Evolutionary conservation across 1,284 basidiomycete genomes (phyloP).

Genomic region (Microbotryum intermedium): DNA sequence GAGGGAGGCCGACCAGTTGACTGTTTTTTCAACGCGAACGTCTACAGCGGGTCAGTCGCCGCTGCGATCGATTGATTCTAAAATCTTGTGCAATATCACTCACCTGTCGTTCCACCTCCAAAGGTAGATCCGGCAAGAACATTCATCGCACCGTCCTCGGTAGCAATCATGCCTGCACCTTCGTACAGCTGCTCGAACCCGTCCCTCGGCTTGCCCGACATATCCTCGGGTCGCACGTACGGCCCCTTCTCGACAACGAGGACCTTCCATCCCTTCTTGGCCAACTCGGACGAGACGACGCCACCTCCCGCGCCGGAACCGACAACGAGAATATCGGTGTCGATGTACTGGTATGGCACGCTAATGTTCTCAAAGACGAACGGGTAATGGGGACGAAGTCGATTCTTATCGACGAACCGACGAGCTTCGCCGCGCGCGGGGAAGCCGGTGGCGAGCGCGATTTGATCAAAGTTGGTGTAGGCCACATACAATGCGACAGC

Average conservation of each 20-base stretch:
- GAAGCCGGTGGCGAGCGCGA: constrained; percentile 17
- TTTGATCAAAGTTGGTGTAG: constrained; percentile 18
- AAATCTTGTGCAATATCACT: not conserved
- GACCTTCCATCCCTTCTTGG: constrained; percentile 39
- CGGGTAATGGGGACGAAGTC: constrained; percentile 8
- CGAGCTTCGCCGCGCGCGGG: constrained; percentile 15
- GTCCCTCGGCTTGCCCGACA: constrained; percentile 37
- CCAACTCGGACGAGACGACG: constrained; percentile 39
- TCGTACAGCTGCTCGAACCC: constrained; percentile 41
- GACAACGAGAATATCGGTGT: constrained; percentile 36
- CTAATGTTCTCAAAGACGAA: constrained; percentile 21
- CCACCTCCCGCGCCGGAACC: constrained; percentile 45
- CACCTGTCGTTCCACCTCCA: constrained; percentile 42
- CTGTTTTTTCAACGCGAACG: constrained; percentile 2
- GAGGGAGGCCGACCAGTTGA: constrained; percentile 46
- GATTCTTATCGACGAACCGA: constrained; percentile 6
- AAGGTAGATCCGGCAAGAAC: constrained; percentile 42
- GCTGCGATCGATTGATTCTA: too few relatives aligned
- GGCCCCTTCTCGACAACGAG: constrained; percentile 45
- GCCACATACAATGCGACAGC: constrained; percentile 17
- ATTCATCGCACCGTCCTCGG: constrained; percentile 40
- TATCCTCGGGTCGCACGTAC: constrained; percentile 39
- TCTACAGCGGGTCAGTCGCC: too few relatives aligned
- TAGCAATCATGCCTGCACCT: constrained; percentile 39
- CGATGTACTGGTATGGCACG: constrained; percentile 10